phyloP scores from a whole-genome alignment of 345 rosid genomes.

The Sonneratia alba region DNA sequence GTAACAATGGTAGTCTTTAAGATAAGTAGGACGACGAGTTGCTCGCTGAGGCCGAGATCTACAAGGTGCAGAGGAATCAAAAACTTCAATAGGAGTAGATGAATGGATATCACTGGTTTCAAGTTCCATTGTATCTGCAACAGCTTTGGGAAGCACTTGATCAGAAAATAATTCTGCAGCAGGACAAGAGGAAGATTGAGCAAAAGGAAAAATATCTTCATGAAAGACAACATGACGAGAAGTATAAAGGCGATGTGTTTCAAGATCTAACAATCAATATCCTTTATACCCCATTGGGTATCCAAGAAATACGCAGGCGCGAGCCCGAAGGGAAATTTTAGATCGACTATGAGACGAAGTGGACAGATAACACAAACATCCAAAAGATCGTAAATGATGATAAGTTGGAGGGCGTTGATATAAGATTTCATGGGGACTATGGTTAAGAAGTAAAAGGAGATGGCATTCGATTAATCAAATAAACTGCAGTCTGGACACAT shows the following conservation, averaged over 20 bases:
- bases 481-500: neutral
- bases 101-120: too few species aligned
- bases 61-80: too few species aligned
- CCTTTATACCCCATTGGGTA: conserved; percentile 2
- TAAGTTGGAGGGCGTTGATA: neutral
- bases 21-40: too few species aligned
- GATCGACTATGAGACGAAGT: neutral
- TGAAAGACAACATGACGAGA: conserved; percentile 2
- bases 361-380: neutral
- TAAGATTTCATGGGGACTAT: neutral
- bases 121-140: too few species aligned
- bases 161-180: too few species aligned
- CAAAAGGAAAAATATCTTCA: conserved; percentile 4
- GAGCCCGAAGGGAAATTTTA: neutral
- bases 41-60: too few species aligned
- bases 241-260: neutral
- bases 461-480: neutral
- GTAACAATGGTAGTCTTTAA: too few species aligned
- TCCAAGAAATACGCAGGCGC: neutral
- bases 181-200: too few species aligned
- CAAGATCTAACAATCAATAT: neutral
- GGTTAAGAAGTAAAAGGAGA: neutral
- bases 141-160: too few species aligned
- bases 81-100: too few species aligned
- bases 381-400: neutral